These are phyloP conservation scores for Penicillium sp. DNA, from an alignment of 2,329 filamentous ascomycete genomes.

Conservation along the genomic window DNA sequence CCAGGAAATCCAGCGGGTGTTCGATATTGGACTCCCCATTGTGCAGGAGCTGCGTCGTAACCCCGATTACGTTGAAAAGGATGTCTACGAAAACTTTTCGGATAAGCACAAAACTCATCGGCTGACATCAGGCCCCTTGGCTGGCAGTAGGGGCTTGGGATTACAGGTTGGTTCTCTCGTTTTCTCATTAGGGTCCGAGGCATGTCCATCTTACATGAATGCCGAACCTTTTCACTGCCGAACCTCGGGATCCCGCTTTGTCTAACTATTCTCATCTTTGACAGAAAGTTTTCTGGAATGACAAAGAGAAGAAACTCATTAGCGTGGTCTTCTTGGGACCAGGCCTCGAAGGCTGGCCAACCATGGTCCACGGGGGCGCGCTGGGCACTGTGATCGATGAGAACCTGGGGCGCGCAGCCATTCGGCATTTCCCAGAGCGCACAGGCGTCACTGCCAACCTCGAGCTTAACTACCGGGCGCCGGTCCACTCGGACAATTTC, in stretches of 20 bases:
- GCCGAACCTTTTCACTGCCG: slow-evolving; percentile 14
- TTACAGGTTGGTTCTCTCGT: slow-evolving; percentile 37
- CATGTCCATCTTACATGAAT: slow-evolving; percentile 7
- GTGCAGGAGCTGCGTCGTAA: slow-evolving; percentile 39
- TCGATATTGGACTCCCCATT: slow-evolving; percentile 36
- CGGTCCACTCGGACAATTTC: slow-evolving; percentile 59
- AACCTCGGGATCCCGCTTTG: slow-evolving; percentile 14
- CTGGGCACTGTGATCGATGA: slow-evolving; percentile 69
- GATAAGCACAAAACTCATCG: slow-evolving; percentile 33
- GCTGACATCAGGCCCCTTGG: slow-evolving; percentile 41
- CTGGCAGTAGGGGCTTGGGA: slow-evolving; percentile 40
- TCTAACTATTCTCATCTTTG: slow-evolving; percentile 23
- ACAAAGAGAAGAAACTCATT: slow-evolving; percentile 55
- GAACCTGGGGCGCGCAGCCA: slow-evolving; percentile 62
- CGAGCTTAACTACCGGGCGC: slow-evolving; percentile 61
- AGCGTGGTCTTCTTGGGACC: slow-evolving; percentile 67
- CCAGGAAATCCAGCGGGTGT: slow-evolving; percentile 28
- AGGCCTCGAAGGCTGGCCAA: slow-evolving; percentile 67
- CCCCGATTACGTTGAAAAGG: slow-evolving; percentile 40
- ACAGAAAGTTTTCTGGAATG: slow-evolving; percentile 65
- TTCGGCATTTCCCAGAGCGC: slow-evolving; percentile 47
- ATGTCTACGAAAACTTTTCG: slow-evolving; percentile 38
- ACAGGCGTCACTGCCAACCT: slow-evolving; percentile 58
- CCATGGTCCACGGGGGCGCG: slow-evolving; percentile 67
- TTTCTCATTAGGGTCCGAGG: slow-evolving; percentile 5